phyloP scores from a whole-genome alignment of 495 filamentous ascomycete species.

The Penicillium robsamsonii region DNA sequence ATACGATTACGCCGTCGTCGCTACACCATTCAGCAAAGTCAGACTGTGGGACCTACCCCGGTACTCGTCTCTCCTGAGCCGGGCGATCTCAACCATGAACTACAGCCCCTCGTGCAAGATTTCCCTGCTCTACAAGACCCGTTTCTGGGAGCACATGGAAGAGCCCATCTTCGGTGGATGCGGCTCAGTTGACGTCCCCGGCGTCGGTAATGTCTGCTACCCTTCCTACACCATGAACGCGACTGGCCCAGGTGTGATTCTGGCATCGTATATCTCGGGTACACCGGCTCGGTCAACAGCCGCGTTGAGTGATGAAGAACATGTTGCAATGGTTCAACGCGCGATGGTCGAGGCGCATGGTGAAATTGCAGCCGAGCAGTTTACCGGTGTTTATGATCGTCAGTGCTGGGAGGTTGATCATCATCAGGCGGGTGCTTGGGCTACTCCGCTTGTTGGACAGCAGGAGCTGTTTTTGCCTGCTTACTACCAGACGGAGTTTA shows the following conservation, averaged over 20 bases:
- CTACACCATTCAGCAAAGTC: slow-evolving; percentile 60
- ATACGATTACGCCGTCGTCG: slow-evolving; percentile 65
- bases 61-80: slow-evolving; percentile 50
- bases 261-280: slow-evolving; percentile 53
- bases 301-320: slow-evolving; percentile 48
- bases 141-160: slow-evolving; percentile 66
- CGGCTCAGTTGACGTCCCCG: slow-evolving; percentile 55
- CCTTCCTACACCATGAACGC: slow-evolving; percentile 63
- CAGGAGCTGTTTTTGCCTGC: slow-evolving; percentile 66
- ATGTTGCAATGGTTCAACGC: slow-evolving; percentile 54
- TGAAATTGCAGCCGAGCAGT: slow-evolving; percentile 52
- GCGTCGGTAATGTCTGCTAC: slow-evolving; percentile 60
- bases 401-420: slow-evolving; percentile 59
- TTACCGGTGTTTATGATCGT: slow-evolving; percentile 57
- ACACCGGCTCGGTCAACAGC: slow-evolving; percentile 46
- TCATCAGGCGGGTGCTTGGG: slow-evolving; percentile 55
- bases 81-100: slow-evolving; percentile 59
- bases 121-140: slow-evolving; percentile 58
- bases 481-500: slow-evolving; percentile 66
- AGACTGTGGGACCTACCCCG: slow-evolving; percentile 52
- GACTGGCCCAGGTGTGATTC: slow-evolving; percentile 59
- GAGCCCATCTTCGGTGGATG: slow-evolving; percentile 64
- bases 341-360: slow-evolving; percentile 64
- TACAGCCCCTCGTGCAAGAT: slow-evolving; percentile 63
- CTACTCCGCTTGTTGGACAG: slow-evolving; percentile 53